These are phyloP conservation scores for Glaciozyma martinii DNA, from an alignment of 768 basidiomycete genomes.

Conservation along the genomic window DNA sequence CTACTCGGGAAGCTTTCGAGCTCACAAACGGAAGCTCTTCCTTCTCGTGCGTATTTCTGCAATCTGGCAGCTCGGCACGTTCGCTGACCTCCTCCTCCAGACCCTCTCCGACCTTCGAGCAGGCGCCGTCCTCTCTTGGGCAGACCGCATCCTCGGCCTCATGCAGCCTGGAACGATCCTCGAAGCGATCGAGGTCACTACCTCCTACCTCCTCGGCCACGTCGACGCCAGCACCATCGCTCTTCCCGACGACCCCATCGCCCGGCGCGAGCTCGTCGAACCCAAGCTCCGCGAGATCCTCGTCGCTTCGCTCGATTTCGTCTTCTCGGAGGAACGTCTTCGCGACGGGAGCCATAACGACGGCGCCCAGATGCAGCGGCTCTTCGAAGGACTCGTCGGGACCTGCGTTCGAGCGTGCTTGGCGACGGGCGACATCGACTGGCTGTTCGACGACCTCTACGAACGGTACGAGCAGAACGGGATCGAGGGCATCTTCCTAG, in stretches of 20 bases:
- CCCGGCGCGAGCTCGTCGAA: slow-evolving; percentile 58
- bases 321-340: slow-evolving; percentile 92
- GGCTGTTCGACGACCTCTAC: slow-evolving; percentile 87
- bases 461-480: slow-evolving; percentile 76
- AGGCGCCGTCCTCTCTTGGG: slow-evolving; percentile 86
- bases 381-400: slow-evolving; percentile 80
- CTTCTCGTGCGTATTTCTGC: slow-evolving; percentile 57
- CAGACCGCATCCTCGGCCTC: slow-evolving; percentile 74
- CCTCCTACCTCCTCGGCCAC: slow-evolving; percentile 67
- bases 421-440: slow-evolving; percentile 68
- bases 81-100: slow-evolving; percentile 6
- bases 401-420: slow-evolving; percentile 71
- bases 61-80: neutral
- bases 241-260: slow-evolving; percentile 59
- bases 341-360: slow-evolving; percentile 74
- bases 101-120: slow-evolving; percentile 56
- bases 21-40: slow-evolving; percentile 87
- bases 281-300: slow-evolving; percentile 71
- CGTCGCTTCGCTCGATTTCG: slow-evolving; percentile 74
- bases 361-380: slow-evolving; percentile 55
- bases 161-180: slow-evolving; percentile 83
- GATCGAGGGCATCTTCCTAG: slow-evolving; percentile 74
- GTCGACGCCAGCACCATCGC: slow-evolving; percentile 64
- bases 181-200: slow-evolving; percentile 74
- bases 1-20: slow-evolving; percentile 57